Evolutionary conservation across 2,329 filamentous ascomycete genomes (phyloP), one percentile per base, ranked within the genome.

Genomic region (Claviceps sp.): DNA sequence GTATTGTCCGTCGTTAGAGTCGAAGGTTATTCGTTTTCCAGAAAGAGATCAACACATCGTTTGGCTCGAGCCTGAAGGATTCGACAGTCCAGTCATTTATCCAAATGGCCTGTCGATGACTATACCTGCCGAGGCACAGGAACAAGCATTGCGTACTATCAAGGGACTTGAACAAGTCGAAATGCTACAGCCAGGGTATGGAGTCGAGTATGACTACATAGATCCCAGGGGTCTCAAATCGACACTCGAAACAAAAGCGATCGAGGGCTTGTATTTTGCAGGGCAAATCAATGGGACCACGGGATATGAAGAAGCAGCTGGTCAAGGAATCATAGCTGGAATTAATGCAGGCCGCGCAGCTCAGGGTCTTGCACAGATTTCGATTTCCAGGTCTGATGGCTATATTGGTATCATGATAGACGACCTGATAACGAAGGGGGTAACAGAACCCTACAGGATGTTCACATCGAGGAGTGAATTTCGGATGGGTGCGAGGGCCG

Each of bases 351-450:
- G 91, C 2, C 78, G 93, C n/a, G 77, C 83, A 1, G 81, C 90
- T 0, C 77, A 80, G 55, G 78, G 78, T 1, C 80, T 85, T 53
- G 66, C 74, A 1, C 76, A 82, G 0, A 74, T 94, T 55, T 78
- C 78, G 0, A 72, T 98, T 34, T 83, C 83, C 7, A 79, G 93
- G 57, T 84, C 86, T 1, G 91, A 98, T 66, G 89, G 89, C 13
- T 98, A 96, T 67, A 97, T 98, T 62, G 93, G 93, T 58, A 86
- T 98, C 70, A 95, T 98, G 89, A 90, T 98, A 61, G 93, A 98
- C 67, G 93, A 98, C 65, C 80, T 98, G 40, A 84, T 95, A 63
- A 97, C 91, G 22, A 97, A 96, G 69, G 93, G 93, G 47, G 93
- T 98, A 34, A 90, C 87, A 2, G 93, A 98, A 64, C 93, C 93